phyloP scores from a whole-genome alignment of 306 rosid genomes.

The Inga laurina region DNA sequence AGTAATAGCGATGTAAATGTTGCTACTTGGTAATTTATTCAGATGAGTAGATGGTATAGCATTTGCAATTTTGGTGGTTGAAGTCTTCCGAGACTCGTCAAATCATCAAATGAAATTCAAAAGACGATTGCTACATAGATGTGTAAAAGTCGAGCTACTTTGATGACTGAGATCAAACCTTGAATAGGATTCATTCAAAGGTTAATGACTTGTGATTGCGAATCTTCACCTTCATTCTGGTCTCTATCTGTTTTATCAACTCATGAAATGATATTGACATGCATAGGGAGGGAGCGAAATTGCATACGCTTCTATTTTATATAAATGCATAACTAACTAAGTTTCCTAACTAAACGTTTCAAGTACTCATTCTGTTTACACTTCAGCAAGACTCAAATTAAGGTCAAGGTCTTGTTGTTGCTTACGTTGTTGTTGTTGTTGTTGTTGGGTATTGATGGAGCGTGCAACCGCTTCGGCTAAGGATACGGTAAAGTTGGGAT shows the following conservation, averaged over 20 bases:
- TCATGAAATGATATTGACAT: background rate
- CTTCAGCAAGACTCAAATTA: slow-evolving; percentile 25
- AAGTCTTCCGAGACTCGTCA: background rate
- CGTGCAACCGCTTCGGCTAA: slow-evolving; percentile 70
- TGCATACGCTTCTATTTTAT: background rate
- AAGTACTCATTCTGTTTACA: slow-evolving; percentile 10
- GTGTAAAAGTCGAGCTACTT: background rate
- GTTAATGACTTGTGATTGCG: background rate
- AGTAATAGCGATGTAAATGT: slow-evolving; percentile 49
- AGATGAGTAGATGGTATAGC: slow-evolving; percentile 32
- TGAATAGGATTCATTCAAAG: background rate
- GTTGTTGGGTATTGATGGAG: slow-evolving; percentile 45
- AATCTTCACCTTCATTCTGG: background rate
- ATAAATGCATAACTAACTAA: background rate
- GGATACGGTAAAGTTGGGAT: slow-evolving; percentile 50
- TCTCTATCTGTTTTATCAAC: slow-evolving; percentile 20
- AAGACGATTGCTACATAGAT: background rate
- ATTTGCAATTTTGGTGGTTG: background rate
- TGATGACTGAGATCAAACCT: background rate
- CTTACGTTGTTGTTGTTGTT: slow-evolving; percentile 30
- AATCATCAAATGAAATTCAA: background rate
- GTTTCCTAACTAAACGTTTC: background rate
- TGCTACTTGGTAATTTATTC: slow-evolving; percentile 17
- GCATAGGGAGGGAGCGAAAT: background rate
- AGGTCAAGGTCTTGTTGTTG: slow-evolving; percentile 33